phyloP scores from a whole-genome alignment of 2,329 filamentous ascomycete species.

The Colletotrichum limetticola region DNA sequence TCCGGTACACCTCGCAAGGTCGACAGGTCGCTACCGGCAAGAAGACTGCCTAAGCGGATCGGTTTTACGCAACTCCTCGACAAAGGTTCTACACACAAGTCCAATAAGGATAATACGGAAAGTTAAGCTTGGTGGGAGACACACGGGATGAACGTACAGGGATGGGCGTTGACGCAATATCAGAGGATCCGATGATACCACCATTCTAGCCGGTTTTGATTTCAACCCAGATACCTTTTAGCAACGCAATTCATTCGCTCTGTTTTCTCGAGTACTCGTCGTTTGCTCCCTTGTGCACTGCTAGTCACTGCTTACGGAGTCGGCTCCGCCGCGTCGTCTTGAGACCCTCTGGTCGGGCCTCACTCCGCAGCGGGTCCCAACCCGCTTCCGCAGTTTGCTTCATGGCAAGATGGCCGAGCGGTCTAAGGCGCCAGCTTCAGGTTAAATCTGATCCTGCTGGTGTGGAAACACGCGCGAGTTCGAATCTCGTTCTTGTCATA shows the following conservation, averaged over 20 bases:
- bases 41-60: conserved; percentile 39
- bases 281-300: not conserved
- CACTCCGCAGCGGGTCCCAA: not conserved
- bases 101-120: not conserved
- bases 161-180: not conserved
- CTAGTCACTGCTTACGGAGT: not conserved
- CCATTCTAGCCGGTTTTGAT: not conserved
- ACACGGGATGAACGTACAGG: not conserved
- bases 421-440: conserved; percentile 34
- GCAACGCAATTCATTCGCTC: not conserved
- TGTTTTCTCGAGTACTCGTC: not conserved
- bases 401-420: conserved; percentile 32
- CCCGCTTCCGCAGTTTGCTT: not conserved
- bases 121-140: not conserved
- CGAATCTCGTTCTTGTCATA: conserved; percentile 32
- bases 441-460: conserved; percentile 7
- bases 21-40: conserved; percentile 41
- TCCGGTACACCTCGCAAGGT: conserved; percentile 47
- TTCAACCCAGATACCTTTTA: not conserved
- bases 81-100: not conserved
- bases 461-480: conserved; percentile 30
- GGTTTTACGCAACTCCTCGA: rapidly evolving
- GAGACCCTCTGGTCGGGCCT: not conserved
- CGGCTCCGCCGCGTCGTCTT: not conserved
- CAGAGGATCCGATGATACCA: not conserved